Conservation (phyloP, 352 stramenopile genomes). For the Phytopythium montanum region DNA sequence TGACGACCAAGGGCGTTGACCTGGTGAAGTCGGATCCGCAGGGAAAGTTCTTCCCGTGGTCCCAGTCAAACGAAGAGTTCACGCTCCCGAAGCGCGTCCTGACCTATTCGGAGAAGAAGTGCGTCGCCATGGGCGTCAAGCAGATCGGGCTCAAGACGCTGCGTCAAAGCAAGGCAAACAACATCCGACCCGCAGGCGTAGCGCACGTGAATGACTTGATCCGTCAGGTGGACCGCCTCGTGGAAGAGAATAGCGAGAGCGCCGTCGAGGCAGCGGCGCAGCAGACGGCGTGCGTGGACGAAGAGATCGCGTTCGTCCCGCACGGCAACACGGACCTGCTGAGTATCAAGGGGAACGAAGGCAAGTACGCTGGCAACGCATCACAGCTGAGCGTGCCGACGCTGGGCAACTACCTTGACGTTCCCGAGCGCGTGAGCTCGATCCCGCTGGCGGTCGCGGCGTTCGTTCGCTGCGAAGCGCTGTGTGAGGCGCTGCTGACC, state of each 20-base stretch:
- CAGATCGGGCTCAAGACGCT: constrained; percentile 78
- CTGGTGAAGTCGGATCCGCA: constrained; percentile 59
- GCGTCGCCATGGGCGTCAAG: constrained; percentile 63
- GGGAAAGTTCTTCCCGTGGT: constrained; percentile 67
- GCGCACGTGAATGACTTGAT: constrained; percentile 56
- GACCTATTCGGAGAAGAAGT: constrained; percentile 53
- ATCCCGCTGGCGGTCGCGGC: constrained; percentile 71
- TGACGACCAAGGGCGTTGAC: constrained; percentile 71
- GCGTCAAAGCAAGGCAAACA: constrained; percentile 36
- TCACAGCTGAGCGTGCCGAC: constrained; percentile 58
- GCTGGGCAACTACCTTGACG: constrained; percentile 81
- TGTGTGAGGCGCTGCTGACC: constrained; percentile 79
- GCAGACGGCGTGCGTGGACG: constrained; percentile 25
- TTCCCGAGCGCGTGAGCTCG: constrained; percentile 75
- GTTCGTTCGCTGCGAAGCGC: constrained; percentile 70
- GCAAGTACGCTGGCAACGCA: constrained; percentile 75
- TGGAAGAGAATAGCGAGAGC: constrained; percentile 30
- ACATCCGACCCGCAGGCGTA: constrained; percentile 36
- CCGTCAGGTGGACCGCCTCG: constrained; percentile 33
- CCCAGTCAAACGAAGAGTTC: constrained; percentile 30
- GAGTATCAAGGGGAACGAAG: constrained; percentile 47
- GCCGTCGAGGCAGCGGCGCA: constrained; percentile 13
- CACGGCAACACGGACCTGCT: constrained; percentile 66
- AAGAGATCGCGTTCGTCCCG: constrained; percentile 37
- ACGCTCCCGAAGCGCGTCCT: constrained; percentile 46